Conservation (phyloP, 1,284 basidiomycete species). For the Schizophyllum amplum region DNA sequence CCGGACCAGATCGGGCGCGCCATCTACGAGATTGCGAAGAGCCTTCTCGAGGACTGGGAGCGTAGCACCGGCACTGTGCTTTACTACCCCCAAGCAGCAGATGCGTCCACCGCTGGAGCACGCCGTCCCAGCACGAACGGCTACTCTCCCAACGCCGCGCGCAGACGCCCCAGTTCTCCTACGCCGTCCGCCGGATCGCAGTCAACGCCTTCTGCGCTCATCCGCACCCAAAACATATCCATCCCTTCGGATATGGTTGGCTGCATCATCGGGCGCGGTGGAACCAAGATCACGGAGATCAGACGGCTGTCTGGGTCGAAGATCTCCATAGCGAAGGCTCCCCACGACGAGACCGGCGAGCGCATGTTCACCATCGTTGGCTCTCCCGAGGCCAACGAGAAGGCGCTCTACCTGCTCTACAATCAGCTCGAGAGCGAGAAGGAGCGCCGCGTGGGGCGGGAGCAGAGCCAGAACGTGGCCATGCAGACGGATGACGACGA, state of each 20-base stretch:
- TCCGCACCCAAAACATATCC: slow-evolving; percentile 97
- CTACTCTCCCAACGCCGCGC: slow-evolving; percentile 39
- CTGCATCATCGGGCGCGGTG: slow-evolving; percentile 94
- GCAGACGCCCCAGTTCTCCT: slow-evolving; percentile 31
- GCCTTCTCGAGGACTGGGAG: slow-evolving; percentile 96
- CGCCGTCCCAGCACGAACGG: slow-evolving; percentile 50
- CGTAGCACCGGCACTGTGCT: slow-evolving; percentile 87
- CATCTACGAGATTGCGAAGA: slow-evolving; percentile 92
- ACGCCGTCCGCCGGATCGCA: slow-evolving; percentile 20
- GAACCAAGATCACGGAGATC: slow-evolving; percentile 98
- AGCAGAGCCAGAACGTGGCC: slow-evolving; percentile 40
- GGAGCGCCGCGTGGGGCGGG: slow-evolving; percentile 79
- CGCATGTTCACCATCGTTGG: slow-evolving; percentile 99
- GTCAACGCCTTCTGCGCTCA: slow-evolving; percentile 56
- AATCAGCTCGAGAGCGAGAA: slow-evolving; percentile 96
- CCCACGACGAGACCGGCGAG: slow-evolving; percentile 97
- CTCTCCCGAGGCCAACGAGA: slow-evolving; percentile 93
- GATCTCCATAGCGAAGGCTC: slow-evolving; percentile 97
- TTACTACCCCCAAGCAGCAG: slow-evolving; percentile 64
- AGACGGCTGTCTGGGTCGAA: slow-evolving; percentile 93
- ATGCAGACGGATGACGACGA: slow-evolving; percentile 49
- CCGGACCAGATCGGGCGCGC: slow-evolving; percentile 89
- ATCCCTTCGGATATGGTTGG: slow-evolving; percentile 99
- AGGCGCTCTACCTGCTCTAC: slow-evolving; percentile 94
- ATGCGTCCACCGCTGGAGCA: slow-evolving; percentile 48